Base-by-base conservation (phyloP, 768 basidiomycete species). In the Russula sp. region DNA sequence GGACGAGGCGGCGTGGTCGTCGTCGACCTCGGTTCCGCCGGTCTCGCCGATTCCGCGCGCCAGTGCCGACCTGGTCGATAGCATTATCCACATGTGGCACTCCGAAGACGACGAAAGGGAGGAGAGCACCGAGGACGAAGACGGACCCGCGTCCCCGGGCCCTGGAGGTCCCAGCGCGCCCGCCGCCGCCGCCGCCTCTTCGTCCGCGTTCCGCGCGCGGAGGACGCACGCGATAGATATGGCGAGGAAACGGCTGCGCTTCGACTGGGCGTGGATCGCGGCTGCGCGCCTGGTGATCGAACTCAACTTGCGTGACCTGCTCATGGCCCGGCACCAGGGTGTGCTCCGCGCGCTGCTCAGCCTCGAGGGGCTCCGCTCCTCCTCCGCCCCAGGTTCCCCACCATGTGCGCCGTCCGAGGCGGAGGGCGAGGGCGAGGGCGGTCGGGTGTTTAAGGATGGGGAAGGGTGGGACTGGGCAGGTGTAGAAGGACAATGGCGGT, bases 391-490 rank as follows among this genome's bases (percentile, higher is more conserved):
- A 13, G 66, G 66, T 32, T 67, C 68, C 45, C 57, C 62, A 4
- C n/a, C 31, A 13, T 2, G 18, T 16, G 27, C 44, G 8, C 55
- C 42, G 8, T 50, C 42, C 9, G 49, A 37, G 11, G 31, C 11
- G 61, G 47, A 13, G 16, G 53, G 32, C 8, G 34, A 49, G 10
- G 32, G 49, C 3, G 57, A 49, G 35, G 51, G 6, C 6, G 48
- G 35, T n/a, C 48, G 1, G 4, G 48, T 14, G 27, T 44, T 42
- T 22, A 47, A 18, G 73, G 63, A 64, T 4, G 73, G 72, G 52
- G 71, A 73, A 6, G 82, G 82, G 4, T 83, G 81, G 82, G 83
- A 84, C 67, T 85, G 84, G 83, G 84, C 82, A 1, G 83, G 81
- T 8, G 80, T 78, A 2, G 70, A 75, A 48, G 83, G 83, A 18